Evolutionary conservation across 345 rosid species (phyloP), one percentile per base, ranked within the genome.

Genomic region (Sisymbrium irio): DNA sequence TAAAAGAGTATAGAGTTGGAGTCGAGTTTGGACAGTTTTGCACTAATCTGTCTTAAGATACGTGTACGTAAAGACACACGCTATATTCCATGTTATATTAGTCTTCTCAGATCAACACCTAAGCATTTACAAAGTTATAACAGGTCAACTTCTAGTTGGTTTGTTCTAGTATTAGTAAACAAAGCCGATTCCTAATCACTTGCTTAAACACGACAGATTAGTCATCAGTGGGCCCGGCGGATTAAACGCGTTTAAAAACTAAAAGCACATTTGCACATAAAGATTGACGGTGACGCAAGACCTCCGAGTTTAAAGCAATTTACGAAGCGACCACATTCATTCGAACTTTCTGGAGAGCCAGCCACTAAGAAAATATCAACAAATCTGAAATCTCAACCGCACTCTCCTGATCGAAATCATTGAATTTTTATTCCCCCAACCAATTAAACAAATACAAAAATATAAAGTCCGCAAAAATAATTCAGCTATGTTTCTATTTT

Each of bases 351-450:
- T 75, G 30, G 75, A 62, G 65, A 49, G 55, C 11, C 7, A 30
- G 32, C 68, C 46, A 32, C 50, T 10, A 7, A 28, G 1, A 45
- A 73, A 41, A 75, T 67, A 60, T 74, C 68, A 10, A 13, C 56
- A 51, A 45, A 17, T 68, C 67, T 58, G n/a, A 74, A 66, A 41
- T 51, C 63, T 75, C 62, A 56, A 40, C 78, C 78, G 54, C 73
- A 65, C 28, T 47, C 74, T 69, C 65, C 9, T 17, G 15, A 40
- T 44, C 60, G 25, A 18, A 18, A 20, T 19, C 28, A 47, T 47
- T 49, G 2, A 14, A 10, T 70, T 44, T 22, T 30, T 41, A 49
- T 30, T 4, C 46, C 4, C 54, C 30, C 54, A 49, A 20, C 54
- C 2, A 42, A 42, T n/a, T 0, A 42, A 14, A 6, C 13, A 32